phyloP scores from a whole-genome alignment of 2,329 filamentous ascomycete genomes.

The Arthrobotrys entomopaga region DNA sequence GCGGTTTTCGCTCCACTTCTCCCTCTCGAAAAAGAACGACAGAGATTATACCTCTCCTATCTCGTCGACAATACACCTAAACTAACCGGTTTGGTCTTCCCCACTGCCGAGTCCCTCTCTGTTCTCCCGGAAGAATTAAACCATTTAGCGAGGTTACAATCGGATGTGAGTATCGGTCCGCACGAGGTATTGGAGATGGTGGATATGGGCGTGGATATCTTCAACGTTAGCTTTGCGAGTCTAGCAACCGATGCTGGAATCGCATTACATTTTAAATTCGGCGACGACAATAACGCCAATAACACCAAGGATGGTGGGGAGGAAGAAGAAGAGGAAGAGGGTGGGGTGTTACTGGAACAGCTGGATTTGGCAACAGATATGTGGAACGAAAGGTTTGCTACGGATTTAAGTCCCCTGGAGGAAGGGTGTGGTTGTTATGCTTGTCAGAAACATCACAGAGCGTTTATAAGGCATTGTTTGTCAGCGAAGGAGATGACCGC shows the following conservation, averaged over 20 bases:
- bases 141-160: constrained; percentile 76
- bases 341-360: constrained; percentile 55
- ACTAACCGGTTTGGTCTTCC: constrained; percentile 76
- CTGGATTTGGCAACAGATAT: constrained; percentile 78
- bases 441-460: constrained; percentile 83
- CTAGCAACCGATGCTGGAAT: constrained; percentile 83
- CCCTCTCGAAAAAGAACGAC: constrained; percentile 77
- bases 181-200: constrained; percentile 81
- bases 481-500: constrained; percentile 94
- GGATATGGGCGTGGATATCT: constrained; percentile 79
- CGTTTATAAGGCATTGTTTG: constrained; percentile 87
- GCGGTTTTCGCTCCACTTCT: constrained; percentile 75
- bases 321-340: constrained; percentile 28
- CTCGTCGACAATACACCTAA: constrained; percentile 72
- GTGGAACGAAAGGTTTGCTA: constrained; percentile 73
- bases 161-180: constrained; percentile 76
- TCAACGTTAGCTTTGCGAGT: constrained; percentile 80
- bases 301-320: neutral
- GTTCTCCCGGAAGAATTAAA: constrained; percentile 73
- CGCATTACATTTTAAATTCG: constrained; percentile 81
- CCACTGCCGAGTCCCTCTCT: constrained; percentile 73
- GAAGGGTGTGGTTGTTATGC: constrained; percentile 80
- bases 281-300: constrained; percentile 59
- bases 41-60: constrained; percentile 81
- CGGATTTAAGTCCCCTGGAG: constrained; percentile 72